phyloP scores from a whole-genome alignment of 1,284 basidiomycete genomes.

The Ustilago trichophora region DNA sequence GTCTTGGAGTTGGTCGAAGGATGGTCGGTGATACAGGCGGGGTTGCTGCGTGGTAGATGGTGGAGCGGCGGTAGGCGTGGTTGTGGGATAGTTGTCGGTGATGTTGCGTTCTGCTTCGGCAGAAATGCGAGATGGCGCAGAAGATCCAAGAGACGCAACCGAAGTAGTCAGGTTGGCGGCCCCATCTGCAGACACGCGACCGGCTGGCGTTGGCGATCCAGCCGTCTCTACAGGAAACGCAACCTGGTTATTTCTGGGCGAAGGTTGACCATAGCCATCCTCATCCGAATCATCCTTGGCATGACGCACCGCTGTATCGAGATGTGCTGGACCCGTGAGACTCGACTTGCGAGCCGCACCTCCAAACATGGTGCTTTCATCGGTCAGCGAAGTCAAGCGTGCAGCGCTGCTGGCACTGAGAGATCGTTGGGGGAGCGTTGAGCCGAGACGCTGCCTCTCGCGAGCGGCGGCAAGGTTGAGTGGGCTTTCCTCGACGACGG shows the following conservation, averaged over 20 bases:
- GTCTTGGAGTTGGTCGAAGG: conserved; percentile 36
- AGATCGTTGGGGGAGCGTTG: conserved; percentile 25
- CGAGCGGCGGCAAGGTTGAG: conserved; percentile 42
- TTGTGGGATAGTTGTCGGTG: not conserved
- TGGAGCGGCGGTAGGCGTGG: not conserved
- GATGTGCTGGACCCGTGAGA: conserved; percentile 5
- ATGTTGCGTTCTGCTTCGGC: conserved; percentile 10
- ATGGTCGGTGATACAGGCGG: conserved; percentile 38
- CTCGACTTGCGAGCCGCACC: conserved; percentile 19
- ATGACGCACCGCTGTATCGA: conserved; percentile 14
- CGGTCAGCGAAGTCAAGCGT: conserved; percentile 36
- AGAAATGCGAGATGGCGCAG: conserved; percentile 10
- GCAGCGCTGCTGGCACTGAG: conserved; percentile 41
- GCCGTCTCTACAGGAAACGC: not conserved
- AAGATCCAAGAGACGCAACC: conserved; percentile 20
- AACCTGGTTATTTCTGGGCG: conserved; percentile 19
- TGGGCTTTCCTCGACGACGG: conserved; percentile 35
- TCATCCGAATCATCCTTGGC: conserved; percentile 39
- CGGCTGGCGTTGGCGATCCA: conserved; percentile 9
- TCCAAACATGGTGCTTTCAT: conserved; percentile 48
- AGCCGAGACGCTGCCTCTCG: conserved; percentile 38
- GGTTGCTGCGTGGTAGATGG: conserved; percentile 12
- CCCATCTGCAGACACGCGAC: conserved; percentile 1
- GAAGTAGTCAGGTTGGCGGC: conserved; percentile 5
- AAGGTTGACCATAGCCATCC: conserved; percentile 53